Evolutionary conservation across 1,284 basidiomycete genomes (phyloP), one percentile per base, ranked within the genome.

Genomic region (Exobasidium rhododendri): DNA sequence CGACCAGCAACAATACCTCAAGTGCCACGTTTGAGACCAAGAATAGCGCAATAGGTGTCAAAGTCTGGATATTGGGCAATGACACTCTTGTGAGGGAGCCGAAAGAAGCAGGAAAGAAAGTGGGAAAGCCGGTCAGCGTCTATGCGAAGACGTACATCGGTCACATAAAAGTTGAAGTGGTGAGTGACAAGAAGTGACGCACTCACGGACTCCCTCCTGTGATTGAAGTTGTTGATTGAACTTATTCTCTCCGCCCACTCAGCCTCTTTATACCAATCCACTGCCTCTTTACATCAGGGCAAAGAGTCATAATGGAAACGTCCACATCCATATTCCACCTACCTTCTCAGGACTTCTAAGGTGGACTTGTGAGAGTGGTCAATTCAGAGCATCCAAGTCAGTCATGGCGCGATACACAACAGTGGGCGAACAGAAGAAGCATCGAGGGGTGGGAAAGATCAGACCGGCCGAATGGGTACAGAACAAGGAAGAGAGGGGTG

Each of bases 331-430:
- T 49, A 57, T 77, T 2, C 74, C 74, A 43, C 50, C 61, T 7
- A 57, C 62, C 5, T 77, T 77, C 52, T 63, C 62, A 17, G 74
- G 74, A 6, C n/a, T 73, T 29, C 62, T 77, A 50, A 64, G 62
- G 20, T 77, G 73, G 73, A 58, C 45, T 2, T 65, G 65, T 6
- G 74, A 77, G 29, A 58, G 61, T n/a, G 74, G 73, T 32, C 43
- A 63, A 10, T 59, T 77, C 22, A 63, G 65, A 49, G 56, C 73
- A 20, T 75, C 73, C 4, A 63, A 59, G 20, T 52, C 47, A 11
- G 58, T 73, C 29, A 50, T 63, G 22, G 63, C 57, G 28, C 53
- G 70, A 22, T 68, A 65, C 47, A 63, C 67, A 43, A 43, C 53
- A 11, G 49, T 75, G 11, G 74, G 68, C 50, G 40, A 61, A 1